Evolutionary conservation across 2,329 filamentous ascomycete genomes (phyloP).

Genomic region (Alternaria metachromatica): DNA sequence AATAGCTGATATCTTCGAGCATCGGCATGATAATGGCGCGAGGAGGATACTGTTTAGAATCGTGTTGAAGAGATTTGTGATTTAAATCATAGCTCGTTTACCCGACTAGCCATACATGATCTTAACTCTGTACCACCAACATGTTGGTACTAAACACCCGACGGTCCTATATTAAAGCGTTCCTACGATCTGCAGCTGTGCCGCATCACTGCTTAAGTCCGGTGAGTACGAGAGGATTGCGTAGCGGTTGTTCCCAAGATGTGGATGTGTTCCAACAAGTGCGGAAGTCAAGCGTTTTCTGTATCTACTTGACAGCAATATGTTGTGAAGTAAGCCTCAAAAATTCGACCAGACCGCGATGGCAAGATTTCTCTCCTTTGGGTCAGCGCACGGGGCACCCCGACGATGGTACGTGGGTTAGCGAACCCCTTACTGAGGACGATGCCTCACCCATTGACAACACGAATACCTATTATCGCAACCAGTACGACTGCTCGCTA

Average conservation of each 20-base stretch:
- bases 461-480: neutral
- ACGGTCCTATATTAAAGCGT: too few relatives aligned
- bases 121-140: too few relatives aligned
- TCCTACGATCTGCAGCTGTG: too few relatives aligned
- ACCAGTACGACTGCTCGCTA: neutral
- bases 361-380: neutral
- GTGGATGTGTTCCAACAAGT: too few relatives aligned
- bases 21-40: neutral
- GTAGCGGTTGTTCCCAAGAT: neutral
- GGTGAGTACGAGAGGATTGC: neutral
- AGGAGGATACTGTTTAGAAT: neutral
- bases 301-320: too few relatives aligned
- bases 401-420: neutral
- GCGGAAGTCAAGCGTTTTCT: too few relatives aligned
- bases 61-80: neutral
- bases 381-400: neutral
- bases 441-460: neutral
- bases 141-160: too few relatives aligned
- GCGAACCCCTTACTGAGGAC: neutral
- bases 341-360: neutral
- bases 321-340: too few relatives aligned
- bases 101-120: neutral
- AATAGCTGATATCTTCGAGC: neutral
- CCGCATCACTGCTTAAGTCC: too few relatives aligned
- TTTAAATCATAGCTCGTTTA: neutral